Base-by-base conservation (phyloP, 1,284 basidiomycete species). In the Malassezia sp. region DNA sequence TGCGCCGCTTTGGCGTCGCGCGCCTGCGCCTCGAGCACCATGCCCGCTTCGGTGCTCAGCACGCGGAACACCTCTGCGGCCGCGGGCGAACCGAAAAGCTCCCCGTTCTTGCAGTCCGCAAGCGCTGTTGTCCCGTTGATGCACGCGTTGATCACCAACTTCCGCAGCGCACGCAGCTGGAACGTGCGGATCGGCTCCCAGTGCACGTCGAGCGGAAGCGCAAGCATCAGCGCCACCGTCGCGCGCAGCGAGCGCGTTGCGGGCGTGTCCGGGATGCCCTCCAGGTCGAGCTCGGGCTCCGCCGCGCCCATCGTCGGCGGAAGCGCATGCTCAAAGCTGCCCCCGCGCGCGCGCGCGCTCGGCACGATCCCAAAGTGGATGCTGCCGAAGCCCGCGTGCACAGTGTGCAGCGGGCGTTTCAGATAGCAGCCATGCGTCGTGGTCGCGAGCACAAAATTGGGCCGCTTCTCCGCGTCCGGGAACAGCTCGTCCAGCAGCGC, bases 81-180 rank as follows among this genome's bases (percentile, higher is more conserved):
- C 11, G 59, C 39, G 23, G 49, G 48, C 12, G 59, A 59, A 17
- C 61, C 63, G 42, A 63, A 60, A n/a, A 74, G 69, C 1, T 81
- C 78, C 15, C 87, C 88, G 61, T 93, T 95, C 44, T 78, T 76
- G 60, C 87, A 84, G 35, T 80, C 78, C 50, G 87, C 74, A 14
- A 95, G 71, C 0, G 86, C 84, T 0, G 88, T 87, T 53, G 96
- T 75, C 0, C 90, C 82, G 65, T 95, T 91, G 72, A 96, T 79
- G 61, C 82, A 78, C 11, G 82, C 76, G 69, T 93, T 90, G 55
- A 86, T 79, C 26, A 83, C 85, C 42, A 95, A 74, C 72, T 91
- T 93, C 54, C 80, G 79, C 24, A 85, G 79, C 71, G 89, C 78
- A 5, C 77, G 74, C 24, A 81, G 73, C 54, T 88, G 81, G 17